These are phyloP conservation scores for Podila horticola DNA, from an alignment of 192 early-diverging fungal species.

Conservation along the genomic window DNA sequence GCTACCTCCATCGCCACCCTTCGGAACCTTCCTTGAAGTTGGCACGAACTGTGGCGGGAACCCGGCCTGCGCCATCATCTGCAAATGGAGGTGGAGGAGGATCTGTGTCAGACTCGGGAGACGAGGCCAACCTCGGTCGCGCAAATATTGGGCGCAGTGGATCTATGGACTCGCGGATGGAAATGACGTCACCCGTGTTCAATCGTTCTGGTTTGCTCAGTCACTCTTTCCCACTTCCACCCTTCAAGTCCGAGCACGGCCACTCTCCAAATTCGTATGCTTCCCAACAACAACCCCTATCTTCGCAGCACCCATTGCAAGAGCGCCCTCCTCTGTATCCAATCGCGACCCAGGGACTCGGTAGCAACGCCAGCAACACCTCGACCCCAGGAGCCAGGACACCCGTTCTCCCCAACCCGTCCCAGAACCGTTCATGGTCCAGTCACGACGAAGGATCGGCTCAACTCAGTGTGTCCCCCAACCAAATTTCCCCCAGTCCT, in stretches of 20 bases:
- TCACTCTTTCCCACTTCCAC: background rate
- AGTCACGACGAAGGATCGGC: background rate
- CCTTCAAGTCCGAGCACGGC: background rate
- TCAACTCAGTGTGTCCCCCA: background rate
- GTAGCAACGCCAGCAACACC: background rate
- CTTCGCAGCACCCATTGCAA: background rate
- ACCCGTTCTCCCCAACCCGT: background rate
- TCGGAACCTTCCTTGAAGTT: slow-evolving; percentile 15
- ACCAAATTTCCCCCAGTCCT: background rate
- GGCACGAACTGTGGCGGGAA: background rate
- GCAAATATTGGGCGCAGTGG: background rate
- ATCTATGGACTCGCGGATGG: slow-evolving; percentile 1
- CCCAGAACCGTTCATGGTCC: slow-evolving; percentile 5
- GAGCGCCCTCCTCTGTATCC: slow-evolving; percentile 20
- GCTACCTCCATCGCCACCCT: slow-evolving; percentile 10
- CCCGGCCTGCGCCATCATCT: background rate
- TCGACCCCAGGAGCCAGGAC: background rate
- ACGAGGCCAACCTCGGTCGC: background rate
- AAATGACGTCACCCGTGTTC: background rate
- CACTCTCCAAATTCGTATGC: background rate
- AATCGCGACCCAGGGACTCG: slow-evolving; percentile 12
- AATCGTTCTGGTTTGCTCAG: background rate
- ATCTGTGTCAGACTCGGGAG: slow-evolving; percentile 20
- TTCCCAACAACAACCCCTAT: background rate
- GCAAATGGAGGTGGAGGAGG: slow-evolving; percentile 10